Evolutionary conservation across 805 yeast species (phyloP), one percentile per base, ranked within the genome.

Genomic region (Grigorovia yakushimaensis): DNA sequence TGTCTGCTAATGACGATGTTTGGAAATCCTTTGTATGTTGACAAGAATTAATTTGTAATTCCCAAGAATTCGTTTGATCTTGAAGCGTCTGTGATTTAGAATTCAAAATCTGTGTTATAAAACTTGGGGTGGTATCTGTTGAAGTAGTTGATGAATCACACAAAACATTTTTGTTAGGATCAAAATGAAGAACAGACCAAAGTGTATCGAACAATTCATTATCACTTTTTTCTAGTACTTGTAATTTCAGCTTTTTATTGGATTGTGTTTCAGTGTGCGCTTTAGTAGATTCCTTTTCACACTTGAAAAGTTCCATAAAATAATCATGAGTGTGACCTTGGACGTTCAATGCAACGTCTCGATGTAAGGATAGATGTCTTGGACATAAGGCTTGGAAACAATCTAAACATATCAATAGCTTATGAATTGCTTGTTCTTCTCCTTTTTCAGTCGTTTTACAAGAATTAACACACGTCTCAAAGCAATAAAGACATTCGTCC

Each of bases 401-500:
- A 1, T 67, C 55, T 44, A 93, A 68, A 52, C 96, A 89, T 13
- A 89, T 77, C 57, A 84, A 89, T 17, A 91, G 62, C 1, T 56
- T 51, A 48, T 61, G 64, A 27, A 7, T 27, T 11, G n/a, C 17
- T 17, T 15, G 8, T 13, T 33, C 15, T 11, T 41, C 35, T 9
- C 6, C 35, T 13, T 42, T 30, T 5, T 11, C 40, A 66, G 45
- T 73, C 67, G 45, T 69, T 13, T 42, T 45, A 13, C 27, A 24
- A 1, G 55, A 52, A 43, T 74, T 76, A 45, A 68, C 66, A 4
- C 86, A 77, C 0, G 86, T 79, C 51, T 81, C 91, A 59, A 84
- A 91, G 46, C 89, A 83, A 66, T 77, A 91, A 69, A 84, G 84
- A 61, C 97, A 89, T 54, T 88, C 96, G 67, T 91, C 97, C 60